A percentile compares a stretch with the other conserved stretches of the same genome.
Evolutionary conservation across 352 stramenopile genomes (phyloP).

Genomic region (Phytopythium kandeliae): DNA sequence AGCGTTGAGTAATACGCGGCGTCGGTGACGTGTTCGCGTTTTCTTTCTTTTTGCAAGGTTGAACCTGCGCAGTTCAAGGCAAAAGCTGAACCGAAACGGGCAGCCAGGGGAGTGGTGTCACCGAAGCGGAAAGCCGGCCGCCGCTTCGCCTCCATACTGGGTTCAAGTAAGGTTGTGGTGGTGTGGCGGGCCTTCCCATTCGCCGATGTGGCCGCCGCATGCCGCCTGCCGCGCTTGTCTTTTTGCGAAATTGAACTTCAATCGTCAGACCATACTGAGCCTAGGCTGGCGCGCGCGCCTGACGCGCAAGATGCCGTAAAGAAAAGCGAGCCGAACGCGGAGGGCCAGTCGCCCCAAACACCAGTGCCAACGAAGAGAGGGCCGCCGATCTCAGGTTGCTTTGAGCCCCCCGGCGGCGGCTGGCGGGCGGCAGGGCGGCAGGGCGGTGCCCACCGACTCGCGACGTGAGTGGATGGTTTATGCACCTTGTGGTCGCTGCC

Average conservation of each 20-base stretch:
- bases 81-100: slow-evolving; percentile 6
- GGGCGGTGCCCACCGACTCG: too few species aligned
- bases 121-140: slow-evolving; percentile 2
- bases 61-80: slow-evolving; percentile 8
- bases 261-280: background rate
- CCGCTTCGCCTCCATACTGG: background rate
- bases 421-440: too few species aligned
- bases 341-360: background rate
- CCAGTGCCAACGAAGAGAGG: too few species aligned
- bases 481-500: background rate
- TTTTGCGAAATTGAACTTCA: slow-evolving; percentile 8
- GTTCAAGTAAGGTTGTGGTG: too few species aligned
- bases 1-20: too few species aligned
- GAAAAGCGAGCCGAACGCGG: background rate
- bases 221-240: slow-evolving; percentile 10
- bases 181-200: too few species aligned
- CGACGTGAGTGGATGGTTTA: slow-evolving; percentile 2
- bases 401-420: too few species aligned
- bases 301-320: slow-evolving; percentile 2
- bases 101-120: slow-evolving; percentile 6
- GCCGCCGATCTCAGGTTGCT: slow-evolving; percentile 11
- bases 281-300: background rate
- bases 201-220: too few species aligned
- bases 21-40: slow-evolving; percentile 1
- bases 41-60: slow-evolving; percentile 4